These are phyloP conservation scores for Jackrogersella multiformis DNA, from an alignment of 495 filamentous ascomycete species.

Conservation along the genomic window DNA sequence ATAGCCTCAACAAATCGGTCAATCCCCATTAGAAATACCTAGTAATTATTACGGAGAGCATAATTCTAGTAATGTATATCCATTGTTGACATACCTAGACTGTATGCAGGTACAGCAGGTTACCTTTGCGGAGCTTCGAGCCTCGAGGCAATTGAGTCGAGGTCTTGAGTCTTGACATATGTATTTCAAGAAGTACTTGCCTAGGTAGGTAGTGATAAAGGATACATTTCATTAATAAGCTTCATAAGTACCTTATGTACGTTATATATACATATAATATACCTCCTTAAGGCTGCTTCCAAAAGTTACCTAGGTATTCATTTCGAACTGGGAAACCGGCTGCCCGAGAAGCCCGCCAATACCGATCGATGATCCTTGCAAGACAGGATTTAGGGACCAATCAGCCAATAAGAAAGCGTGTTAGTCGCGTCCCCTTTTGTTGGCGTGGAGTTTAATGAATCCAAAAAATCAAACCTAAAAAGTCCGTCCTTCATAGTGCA, in stretches of 20 bases:
- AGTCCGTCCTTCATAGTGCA: constrained; percentile 9
- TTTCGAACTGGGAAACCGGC: constrained; percentile 10
- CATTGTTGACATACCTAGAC: background rate
- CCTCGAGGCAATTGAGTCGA: no score
- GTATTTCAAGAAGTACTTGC: constrained; percentile 19
- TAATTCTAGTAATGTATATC: background rate
- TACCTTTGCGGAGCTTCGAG: no score
- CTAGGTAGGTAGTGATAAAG: no score
- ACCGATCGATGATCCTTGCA: constrained; percentile 40
- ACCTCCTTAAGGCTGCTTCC: constrained; percentile 10
- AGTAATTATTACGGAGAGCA: background rate
- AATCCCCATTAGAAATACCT: background rate
- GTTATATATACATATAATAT: background rate
- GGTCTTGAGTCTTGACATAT: no score
- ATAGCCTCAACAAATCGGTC: background rate
- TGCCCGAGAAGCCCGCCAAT: constrained; percentile 34
- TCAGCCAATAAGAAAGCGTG: constrained; percentile 15
- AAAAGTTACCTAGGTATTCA: background rate
- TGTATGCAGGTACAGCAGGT: constrained; percentile 7
- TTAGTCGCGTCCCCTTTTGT: constrained; percentile 40
- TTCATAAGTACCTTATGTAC: background rate
- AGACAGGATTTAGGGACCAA: constrained; percentile 9
- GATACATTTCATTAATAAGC: no score
- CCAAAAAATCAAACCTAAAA: constrained; percentile 24
- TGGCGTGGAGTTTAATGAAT: constrained; percentile 45